A percentile compares a stretch with the other conserved stretches of the same genome.
Evolutionary conservation across 1,139 yeast species (phyloP).

Genomic region (Yamadazyma dendronema): DNA sequence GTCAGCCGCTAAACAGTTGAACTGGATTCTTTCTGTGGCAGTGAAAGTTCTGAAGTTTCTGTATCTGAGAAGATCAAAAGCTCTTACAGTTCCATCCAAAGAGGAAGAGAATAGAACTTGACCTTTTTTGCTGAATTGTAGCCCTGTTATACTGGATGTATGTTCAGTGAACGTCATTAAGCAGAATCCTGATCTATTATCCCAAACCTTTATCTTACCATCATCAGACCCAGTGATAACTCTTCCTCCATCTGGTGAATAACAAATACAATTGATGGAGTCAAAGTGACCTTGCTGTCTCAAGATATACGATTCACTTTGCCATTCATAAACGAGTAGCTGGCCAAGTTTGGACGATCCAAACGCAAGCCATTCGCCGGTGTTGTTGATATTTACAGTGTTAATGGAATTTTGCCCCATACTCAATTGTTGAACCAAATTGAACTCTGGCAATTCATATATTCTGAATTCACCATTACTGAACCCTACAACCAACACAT

Average conservation of each 20-base stretch:
- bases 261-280: conserved; percentile 75
- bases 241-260: conserved; percentile 93
- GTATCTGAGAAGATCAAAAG: conserved; percentile 92
- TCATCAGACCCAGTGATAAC: conserved; percentile 95
- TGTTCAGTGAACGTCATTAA: conserved; percentile 91
- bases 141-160: conserved; percentile 82
- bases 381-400: conserved; percentile 70
- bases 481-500: conserved; percentile 85
- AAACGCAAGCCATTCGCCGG: conserved; percentile 97
- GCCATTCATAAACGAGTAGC: conserved; percentile 96
- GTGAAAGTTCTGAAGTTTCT: conserved; percentile 94
- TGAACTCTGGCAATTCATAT: conserved; percentile 77
- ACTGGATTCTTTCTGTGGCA: conserved; percentile 84
- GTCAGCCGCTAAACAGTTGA: conserved; percentile 87
- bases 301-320: conserved; percentile 89
- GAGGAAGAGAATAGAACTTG: conserved; percentile 90
- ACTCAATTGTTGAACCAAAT: conserved; percentile 77
- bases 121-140: conserved; percentile 83
- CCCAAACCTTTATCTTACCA: conserved; percentile 97
- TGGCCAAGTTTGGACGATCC: conserved; percentile 94
- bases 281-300: conserved; percentile 98
- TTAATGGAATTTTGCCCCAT: conserved; percentile 92
- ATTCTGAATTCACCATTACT: conserved; percentile 86
- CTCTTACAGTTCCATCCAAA: conserved; percentile 94
- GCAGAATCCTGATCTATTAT: conserved; percentile 88